Evolutionary conservation across 2,329 filamentous ascomycete genomes (phyloP).

Genomic region (Paecilomyces fulvus): DNA sequence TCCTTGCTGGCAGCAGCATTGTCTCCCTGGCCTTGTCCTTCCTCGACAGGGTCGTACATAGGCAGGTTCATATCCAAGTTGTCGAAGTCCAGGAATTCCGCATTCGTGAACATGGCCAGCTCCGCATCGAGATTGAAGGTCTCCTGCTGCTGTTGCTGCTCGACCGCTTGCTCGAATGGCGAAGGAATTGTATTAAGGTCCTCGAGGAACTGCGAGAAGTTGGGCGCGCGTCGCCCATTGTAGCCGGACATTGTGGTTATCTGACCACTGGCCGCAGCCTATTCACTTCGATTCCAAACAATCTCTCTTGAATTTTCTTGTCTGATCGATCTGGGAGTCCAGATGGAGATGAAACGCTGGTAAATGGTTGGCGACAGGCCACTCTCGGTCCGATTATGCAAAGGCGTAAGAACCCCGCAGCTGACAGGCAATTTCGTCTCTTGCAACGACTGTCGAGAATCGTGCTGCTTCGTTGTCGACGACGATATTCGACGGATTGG

Average conservation of each 20-base stretch:
- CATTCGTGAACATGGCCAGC: constrained; percentile 71
- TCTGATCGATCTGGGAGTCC: neutral
- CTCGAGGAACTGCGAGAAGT: constrained; percentile 83
- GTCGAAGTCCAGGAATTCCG: constrained; percentile 74
- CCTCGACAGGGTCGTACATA: constrained; percentile 15
- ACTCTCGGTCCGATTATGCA: neutral
- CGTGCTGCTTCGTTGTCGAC: neutral
- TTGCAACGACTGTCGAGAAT: neutral
- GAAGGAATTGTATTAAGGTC: constrained; percentile 67
- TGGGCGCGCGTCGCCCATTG: constrained; percentile 69
- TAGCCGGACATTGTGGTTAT: constrained; percentile 57
- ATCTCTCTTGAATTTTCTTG: neutral
- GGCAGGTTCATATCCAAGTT: constrained; percentile 28
- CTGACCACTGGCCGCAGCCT: neutral
- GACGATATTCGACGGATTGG: neutral
- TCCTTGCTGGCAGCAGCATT: constrained; percentile 15
- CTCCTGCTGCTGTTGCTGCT: constrained; percentile 53
- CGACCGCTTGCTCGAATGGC: constrained; percentile 52
- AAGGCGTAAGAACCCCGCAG: neutral
- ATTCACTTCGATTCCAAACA: neutral
- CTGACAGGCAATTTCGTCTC: neutral
- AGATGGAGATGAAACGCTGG: constrained; percentile 1
- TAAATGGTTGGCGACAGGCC: neutral
- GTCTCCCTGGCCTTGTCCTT: constrained; percentile 17
- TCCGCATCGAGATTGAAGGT: constrained; percentile 60